A percentile compares a stretch with the other conserved stretches of the same genome.
Conservation (phyloP, 2,329 filamentous ascomycete genomes). For the Microascus cirrosus region DNA sequence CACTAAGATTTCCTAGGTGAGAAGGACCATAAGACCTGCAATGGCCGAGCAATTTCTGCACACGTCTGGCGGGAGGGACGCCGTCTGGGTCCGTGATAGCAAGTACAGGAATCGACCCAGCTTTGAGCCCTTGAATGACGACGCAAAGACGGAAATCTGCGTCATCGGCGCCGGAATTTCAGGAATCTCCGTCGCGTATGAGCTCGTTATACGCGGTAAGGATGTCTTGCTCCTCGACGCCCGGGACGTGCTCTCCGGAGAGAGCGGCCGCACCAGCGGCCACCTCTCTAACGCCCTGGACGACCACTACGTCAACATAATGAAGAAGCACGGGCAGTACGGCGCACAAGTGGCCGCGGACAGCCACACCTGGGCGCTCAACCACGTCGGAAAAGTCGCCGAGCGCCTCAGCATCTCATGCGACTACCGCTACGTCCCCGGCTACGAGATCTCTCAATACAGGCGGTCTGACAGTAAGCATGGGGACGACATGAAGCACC, state of each 20-base stretch:
- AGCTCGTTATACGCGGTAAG: slow-evolving; percentile 36
- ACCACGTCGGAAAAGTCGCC: slow-evolving; percentile 36
- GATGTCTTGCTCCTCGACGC: slow-evolving; percentile 41
- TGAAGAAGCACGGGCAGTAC: slow-evolving; percentile 36
- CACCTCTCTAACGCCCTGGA: slow-evolving; percentile 43
- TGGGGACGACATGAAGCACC: slow-evolving; percentile 16
- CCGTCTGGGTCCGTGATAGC: slow-evolving; percentile 41
- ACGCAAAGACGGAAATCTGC: slow-evolving; percentile 35
- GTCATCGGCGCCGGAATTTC: slow-evolving; percentile 42
- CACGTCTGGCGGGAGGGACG: slow-evolving; percentile 36
- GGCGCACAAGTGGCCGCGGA: slow-evolving; percentile 38
- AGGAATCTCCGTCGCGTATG: slow-evolving; percentile 30
- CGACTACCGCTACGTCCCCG: slow-evolving; percentile 39
- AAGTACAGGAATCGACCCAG: slow-evolving; percentile 22
- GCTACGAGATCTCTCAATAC: slow-evolving; percentile 39
- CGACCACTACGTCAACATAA: slow-evolving; percentile 37
- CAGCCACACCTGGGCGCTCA: slow-evolving; percentile 41
- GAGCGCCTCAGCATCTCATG: slow-evolving; percentile 39
- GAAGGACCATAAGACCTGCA: neutral
- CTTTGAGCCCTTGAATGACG: slow-evolving; percentile 27
- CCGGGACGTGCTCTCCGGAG: slow-evolving; percentile 40
- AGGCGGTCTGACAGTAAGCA: slow-evolving; percentile 26
- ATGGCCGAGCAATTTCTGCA: slow-evolving; percentile 7
- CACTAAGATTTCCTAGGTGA: neutral
- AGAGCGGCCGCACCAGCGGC: slow-evolving; percentile 40